Percentiles rank a stretch among this genome's conserved stretches.
Conservation (phyloP, 2,329 filamentous ascomycete genomes). For the Colletotrichum cereale region DNA sequence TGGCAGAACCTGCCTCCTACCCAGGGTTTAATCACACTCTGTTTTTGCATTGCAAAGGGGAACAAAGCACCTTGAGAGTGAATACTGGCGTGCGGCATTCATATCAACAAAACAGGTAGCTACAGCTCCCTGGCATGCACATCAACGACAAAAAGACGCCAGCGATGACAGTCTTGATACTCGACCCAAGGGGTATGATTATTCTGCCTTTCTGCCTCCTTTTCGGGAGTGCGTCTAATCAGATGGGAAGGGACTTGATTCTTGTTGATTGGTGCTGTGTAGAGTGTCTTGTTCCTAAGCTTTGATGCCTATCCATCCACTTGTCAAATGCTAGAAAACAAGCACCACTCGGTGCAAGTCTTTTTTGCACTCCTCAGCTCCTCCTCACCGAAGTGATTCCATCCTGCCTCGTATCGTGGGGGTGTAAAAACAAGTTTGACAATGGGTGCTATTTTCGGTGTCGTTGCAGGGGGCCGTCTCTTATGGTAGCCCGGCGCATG, state of each 20-base stretch:
- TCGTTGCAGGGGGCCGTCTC: slow-evolving; percentile 19
- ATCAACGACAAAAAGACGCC: neutral
- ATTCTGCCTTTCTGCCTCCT: slow-evolving; percentile 29
- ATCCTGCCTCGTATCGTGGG: slow-evolving; percentile 27
- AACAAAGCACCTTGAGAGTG: neutral
- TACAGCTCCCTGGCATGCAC: no score
- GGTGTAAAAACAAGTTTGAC: slow-evolving; percentile 30
- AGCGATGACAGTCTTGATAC: neutral
- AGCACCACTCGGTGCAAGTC: slow-evolving; percentile 40
- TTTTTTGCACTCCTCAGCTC: slow-evolving; percentile 38
- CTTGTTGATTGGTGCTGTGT: slow-evolving; percentile 34
- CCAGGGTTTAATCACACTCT: neutral
- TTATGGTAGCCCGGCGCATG: slow-evolving; percentile 3
- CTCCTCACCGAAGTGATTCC: slow-evolving; percentile 27
- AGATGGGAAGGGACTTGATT: slow-evolving; percentile 32
- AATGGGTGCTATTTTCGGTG: slow-evolving; percentile 36
- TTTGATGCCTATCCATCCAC: slow-evolving; percentile 39
- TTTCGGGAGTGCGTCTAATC: slow-evolving; percentile 18
- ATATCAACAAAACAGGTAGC: neutral
- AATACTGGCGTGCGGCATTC: neutral
- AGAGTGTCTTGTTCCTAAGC: slow-evolving; percentile 39
- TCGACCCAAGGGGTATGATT: slow-evolving; percentile 24
- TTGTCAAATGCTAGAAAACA: slow-evolving; percentile 32
- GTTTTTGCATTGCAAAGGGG: neutral
- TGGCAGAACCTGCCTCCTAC: neutral